phyloP scores from a whole-genome alignment of 164 flowering plant species.

The Tetracentron sinense region DNA sequence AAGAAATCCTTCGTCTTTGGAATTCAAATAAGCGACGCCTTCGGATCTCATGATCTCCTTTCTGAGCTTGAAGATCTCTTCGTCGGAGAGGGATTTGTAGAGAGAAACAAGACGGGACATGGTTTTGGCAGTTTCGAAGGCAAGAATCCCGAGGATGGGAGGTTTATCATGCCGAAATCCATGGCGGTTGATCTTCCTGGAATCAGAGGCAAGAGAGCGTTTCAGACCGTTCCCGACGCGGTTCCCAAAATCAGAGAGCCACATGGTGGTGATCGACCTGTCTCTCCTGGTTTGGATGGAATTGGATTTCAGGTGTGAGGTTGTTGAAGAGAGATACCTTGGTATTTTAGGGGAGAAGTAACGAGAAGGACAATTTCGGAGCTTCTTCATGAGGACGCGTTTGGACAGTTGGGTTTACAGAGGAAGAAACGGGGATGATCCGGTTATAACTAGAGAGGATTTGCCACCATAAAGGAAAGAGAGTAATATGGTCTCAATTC shows the following conservation, averaged over 20 bases:
- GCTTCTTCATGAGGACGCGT: slow-evolving; percentile 12
- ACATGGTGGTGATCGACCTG: slow-evolving; percentile 15
- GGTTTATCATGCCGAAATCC: slow-evolving; percentile 8
- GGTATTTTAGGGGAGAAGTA: not conserved
- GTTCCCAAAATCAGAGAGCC: slow-evolving; percentile 22
- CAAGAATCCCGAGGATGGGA: slow-evolving; percentile 50
- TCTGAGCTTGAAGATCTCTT: slow-evolving; percentile 39
- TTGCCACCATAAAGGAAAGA: no score
- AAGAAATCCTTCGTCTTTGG: slow-evolving; percentile 49
- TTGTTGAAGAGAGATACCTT: not conserved
- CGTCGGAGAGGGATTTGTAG: slow-evolving; percentile 56
- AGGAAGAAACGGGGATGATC: slow-evolving; percentile 6
- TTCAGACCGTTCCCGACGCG: slow-evolving; percentile 14
- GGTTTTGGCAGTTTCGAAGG: slow-evolving; percentile 70
- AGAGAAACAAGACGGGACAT: slow-evolving; percentile 66
- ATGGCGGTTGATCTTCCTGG: not conserved
- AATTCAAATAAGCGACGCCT: slow-evolving; percentile 57
- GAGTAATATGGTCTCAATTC: no score
- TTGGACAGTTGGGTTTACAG: slow-evolving; percentile 1
- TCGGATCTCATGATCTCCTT: slow-evolving; percentile 27
- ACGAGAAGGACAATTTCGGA: not conserved
- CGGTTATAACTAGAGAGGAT: no score
- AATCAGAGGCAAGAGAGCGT: slow-evolving; percentile 9
- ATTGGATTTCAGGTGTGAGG: not conserved
- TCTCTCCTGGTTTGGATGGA: no score